phyloP scores from a whole-genome alignment of 2,329 filamentous ascomycete genomes.

The Penicillium sp. region DNA sequence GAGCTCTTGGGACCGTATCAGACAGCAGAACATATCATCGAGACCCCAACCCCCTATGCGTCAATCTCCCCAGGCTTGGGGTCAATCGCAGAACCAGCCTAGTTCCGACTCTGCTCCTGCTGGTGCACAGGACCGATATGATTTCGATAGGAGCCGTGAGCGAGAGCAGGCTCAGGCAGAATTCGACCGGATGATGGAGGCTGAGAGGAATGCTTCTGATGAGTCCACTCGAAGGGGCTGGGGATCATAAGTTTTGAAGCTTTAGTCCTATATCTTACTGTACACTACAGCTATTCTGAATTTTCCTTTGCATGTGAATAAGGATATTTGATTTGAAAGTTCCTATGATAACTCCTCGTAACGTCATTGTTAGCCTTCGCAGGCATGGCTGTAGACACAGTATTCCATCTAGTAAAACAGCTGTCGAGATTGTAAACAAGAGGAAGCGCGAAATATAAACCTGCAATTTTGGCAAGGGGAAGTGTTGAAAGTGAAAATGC shows the following conservation, averaged over 20 bases:
- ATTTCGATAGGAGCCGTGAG: conserved; percentile 26
- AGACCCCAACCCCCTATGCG: background rate
- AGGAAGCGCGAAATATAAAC: background rate
- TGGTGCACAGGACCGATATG: conserved; percentile 13
- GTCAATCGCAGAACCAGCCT: conserved; percentile 4
- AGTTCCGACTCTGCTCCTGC: background rate
- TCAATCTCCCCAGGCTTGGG: conserved; percentile 7
- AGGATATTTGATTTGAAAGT: background rate
- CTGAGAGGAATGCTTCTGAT: conserved; percentile 34
- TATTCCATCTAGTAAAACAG: background rate
- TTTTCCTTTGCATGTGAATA: background rate
- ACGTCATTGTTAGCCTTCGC: conserved; percentile 19
- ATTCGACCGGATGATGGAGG: conserved; percentile 45
- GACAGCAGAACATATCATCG: conserved; percentile 26
- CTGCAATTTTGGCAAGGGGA: conserved; percentile 10
- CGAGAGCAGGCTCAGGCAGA: conserved; percentile 43
- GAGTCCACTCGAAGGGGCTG: conserved; percentile 16
- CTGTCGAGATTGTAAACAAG: background rate
- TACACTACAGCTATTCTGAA: conserved; percentile 6
- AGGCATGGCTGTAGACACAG: conserved; percentile 14
- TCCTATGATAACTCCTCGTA: conserved; percentile 5
- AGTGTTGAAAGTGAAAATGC: background rate
- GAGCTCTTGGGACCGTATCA: conserved; percentile 41
- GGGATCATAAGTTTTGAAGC: conserved; percentile 4
- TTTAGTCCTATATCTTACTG: background rate